Conservation (phyloP, 129 eudicot genomes). For the Centrapalus pauciflorus region DNA sequence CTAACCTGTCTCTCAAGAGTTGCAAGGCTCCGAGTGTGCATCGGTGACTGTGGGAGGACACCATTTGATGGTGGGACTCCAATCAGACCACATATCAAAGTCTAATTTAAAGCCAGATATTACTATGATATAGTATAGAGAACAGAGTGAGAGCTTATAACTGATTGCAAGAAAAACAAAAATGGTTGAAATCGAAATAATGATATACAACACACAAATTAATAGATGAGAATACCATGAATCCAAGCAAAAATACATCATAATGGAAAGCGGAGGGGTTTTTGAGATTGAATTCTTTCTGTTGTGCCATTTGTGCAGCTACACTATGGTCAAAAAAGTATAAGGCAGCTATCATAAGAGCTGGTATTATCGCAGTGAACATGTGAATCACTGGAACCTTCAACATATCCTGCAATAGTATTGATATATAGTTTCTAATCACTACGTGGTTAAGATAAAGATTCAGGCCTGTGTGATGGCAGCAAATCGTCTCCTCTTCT, state of each 20-base stretch:
- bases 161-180: background rate
- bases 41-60: constrained; percentile 87
- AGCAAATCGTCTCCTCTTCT: background rate
- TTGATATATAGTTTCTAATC: background rate
- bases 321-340: constrained; percentile 98
- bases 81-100: constrained; percentile 76
- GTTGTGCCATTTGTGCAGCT: constrained; percentile 97
- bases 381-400: constrained; percentile 63
- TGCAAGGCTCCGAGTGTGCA: constrained; percentile 89
- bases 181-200: background rate
- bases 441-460: background rate
- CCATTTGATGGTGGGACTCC: constrained; percentile 93
- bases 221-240: constrained; percentile 51
- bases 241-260: constrained; percentile 74
- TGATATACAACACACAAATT: background rate
- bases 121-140: background rate
- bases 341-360: constrained; percentile 84
- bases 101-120: constrained; percentile 33
- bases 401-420: constrained; percentile 62
- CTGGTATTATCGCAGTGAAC: constrained; percentile 75
- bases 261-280: constrained; percentile 93
- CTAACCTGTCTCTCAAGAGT: constrained; percentile 67
- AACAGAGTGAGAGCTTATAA: background rate
- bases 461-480: no score
- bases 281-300: constrained; percentile 79